phyloP scores from a whole-genome alignment of 2,329 filamentous ascomycete genomes.

The Diplodia mutila region DNA sequence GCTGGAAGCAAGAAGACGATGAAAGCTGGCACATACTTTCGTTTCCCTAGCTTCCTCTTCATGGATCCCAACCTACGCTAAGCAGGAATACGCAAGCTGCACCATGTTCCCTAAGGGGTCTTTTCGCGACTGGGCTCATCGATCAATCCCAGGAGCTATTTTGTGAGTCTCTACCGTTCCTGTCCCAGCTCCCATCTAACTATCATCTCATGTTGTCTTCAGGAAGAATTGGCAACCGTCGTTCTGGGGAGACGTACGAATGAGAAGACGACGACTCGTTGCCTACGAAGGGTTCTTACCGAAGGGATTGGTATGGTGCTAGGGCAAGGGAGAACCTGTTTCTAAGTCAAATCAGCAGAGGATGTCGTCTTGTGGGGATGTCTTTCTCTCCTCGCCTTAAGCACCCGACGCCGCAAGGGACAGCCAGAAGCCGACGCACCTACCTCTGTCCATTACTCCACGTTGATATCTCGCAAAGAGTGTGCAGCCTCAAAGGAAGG shows the following conservation, averaged over 20 bases:
- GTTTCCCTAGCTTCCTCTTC: too few species aligned
- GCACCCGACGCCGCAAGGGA: not conserved
- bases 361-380: not conserved
- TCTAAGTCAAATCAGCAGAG: not conserved
- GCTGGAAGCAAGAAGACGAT: too few species aligned
- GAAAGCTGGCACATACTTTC: too few species aligned
- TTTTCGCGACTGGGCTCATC: too few species aligned
- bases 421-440: not conserved
- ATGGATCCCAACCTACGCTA: too few species aligned
- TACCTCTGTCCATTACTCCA: not conserved
- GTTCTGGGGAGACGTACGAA: not conserved
- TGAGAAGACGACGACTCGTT: not conserved
- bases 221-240: not conserved
- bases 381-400: not conserved
- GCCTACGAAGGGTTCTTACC: fast-evolving
- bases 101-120: too few species aligned
- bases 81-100: too few species aligned
- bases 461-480: not conserved
- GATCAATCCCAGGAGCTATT: too few species aligned
- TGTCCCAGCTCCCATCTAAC: fast-evolving
- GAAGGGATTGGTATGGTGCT: not conserved
- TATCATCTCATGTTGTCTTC: not conserved
- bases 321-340: not conserved
- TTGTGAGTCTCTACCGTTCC: not conserved
- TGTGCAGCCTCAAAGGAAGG: not conserved